phyloP scores from a whole-genome alignment of 2,329 filamentous ascomycete species.

The Aspergillus uvarum region DNA sequence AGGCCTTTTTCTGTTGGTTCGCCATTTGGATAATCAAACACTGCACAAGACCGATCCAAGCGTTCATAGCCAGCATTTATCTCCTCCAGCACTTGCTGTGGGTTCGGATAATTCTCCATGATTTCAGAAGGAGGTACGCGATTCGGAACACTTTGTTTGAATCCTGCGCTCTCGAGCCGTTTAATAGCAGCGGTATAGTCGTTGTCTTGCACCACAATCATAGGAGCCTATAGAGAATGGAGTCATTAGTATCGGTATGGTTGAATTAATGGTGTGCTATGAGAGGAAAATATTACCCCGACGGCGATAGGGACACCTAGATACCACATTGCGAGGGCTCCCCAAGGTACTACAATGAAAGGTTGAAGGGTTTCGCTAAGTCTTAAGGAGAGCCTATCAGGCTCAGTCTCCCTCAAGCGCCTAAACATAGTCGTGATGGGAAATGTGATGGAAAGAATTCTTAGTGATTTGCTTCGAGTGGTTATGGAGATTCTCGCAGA shows the following conservation, averaged over 20 bases:
- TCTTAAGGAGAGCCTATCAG: no score
- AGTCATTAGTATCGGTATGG: slow-evolving; percentile 10
- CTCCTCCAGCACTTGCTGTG: slow-evolving; percentile 17
- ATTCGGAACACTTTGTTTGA: slow-evolving; percentile 21
- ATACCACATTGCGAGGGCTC: slow-evolving; percentile 18
- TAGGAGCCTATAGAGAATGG: slow-evolving; percentile 8
- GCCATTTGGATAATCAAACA: slow-evolving; percentile 24
- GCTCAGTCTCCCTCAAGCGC: no score
- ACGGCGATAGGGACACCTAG: slow-evolving; percentile 23
- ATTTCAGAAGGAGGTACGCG: slow-evolving; percentile 19
- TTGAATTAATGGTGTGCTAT: neutral
- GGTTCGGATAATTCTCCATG: slow-evolving; percentile 14
- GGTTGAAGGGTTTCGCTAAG: slow-evolving; percentile 16
- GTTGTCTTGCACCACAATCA: slow-evolving; percentile 25
- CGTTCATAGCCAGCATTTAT: slow-evolving; percentile 26
- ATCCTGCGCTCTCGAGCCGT: slow-evolving; percentile 23
- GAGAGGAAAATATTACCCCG: neutral
- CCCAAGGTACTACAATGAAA: slow-evolving; percentile 23
- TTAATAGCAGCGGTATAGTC: slow-evolving; percentile 20
- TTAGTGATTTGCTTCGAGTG: no score
- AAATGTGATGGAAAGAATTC: no score
- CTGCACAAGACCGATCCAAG: slow-evolving; percentile 22
- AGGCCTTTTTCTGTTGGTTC: slow-evolving; percentile 8
- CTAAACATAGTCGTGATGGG: no score
- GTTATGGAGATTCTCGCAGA: no score